These are phyloP conservation scores for Phytomonas serpens DNA, from an alignment of 208 protist genomes.

Conservation along the genomic window DNA sequence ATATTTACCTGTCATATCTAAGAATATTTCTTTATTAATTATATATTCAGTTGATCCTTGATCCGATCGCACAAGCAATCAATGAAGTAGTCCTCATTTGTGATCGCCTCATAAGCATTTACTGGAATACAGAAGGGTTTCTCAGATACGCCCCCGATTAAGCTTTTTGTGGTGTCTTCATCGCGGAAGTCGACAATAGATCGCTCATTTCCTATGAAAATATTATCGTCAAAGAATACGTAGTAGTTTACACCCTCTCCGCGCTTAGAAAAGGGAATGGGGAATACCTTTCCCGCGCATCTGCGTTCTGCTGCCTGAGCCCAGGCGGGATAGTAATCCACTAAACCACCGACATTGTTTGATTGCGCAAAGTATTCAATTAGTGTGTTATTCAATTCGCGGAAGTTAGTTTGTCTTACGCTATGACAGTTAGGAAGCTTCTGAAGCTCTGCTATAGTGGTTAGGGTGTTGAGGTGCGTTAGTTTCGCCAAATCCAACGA, in stretches of 20 bases:
- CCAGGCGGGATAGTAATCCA: conserved; percentile 88
- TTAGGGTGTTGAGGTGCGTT: neutral
- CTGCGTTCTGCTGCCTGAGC: conserved; percentile 68
- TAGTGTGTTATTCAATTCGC: conserved; percentile 33
- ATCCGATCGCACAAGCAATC: conserved; percentile 41
- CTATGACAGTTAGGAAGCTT: conserved; percentile 34
- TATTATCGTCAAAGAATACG: conserved; percentile 90
- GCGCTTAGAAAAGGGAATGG: conserved; percentile 18
- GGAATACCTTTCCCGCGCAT: conserved; percentile 77
- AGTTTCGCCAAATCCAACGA: neutral
- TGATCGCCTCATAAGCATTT: conserved; percentile 80
- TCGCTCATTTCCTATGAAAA: conserved; percentile 66
- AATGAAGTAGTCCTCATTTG: conserved; percentile 77
- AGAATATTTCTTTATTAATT: neutral
- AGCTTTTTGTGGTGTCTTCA: conserved; percentile 24
- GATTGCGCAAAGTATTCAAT: conserved; percentile 44
- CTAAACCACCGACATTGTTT: conserved; percentile 61
- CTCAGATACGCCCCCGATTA: conserved; percentile 38
- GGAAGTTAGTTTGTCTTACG: conserved; percentile 41
- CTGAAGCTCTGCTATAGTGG: conserved; percentile 14
- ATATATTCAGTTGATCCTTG: conserved; percentile 23
- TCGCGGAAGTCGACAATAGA: conserved; percentile 87
- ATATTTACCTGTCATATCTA: neutral
- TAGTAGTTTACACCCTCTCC: conserved; percentile 31
- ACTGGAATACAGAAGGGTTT: conserved; percentile 60